phyloP scores from a whole-genome alignment of 2,329 filamentous ascomycete species.

The Ilyonectria mors-panacis region DNA sequence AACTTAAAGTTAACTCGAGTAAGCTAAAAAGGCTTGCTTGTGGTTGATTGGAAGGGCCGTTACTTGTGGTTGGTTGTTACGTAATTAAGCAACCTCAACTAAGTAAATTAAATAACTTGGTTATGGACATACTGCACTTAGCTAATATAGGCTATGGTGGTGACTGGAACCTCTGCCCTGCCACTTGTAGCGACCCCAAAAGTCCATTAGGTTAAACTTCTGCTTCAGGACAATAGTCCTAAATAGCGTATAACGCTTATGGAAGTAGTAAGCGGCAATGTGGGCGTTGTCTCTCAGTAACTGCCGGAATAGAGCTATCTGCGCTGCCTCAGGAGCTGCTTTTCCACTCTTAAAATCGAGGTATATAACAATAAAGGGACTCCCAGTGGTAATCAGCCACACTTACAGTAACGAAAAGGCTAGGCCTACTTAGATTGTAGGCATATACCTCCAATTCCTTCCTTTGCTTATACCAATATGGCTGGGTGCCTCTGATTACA shows the following conservation, averaged over 20 bases:
- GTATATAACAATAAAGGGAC: conserved; percentile 5
- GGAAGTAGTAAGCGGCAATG: conserved; percentile 12
- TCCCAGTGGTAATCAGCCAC: background rate
- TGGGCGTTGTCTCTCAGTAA: conserved; percentile 5
- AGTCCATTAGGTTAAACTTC: background rate
- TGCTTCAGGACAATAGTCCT: conserved; percentile 9
- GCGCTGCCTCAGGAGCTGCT: conserved; percentile 6
- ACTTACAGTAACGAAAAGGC: background rate
- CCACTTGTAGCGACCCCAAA: background rate
- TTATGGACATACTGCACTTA: background rate
- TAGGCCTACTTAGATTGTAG: background rate
- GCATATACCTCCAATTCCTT: conserved; percentile 10
- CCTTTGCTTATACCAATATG: conserved; percentile 14
- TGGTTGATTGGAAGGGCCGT: no score
- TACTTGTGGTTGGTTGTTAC: no score
- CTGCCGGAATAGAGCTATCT: conserved; percentile 5
- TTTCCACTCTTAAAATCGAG: background rate
- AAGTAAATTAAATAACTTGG: no score
- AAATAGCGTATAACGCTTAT: conserved; percentile 16
- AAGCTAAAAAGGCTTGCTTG: no score
- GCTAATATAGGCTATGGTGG: background rate
- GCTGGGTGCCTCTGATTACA: conserved; percentile 1
- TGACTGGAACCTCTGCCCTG: background rate
- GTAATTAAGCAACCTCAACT: no score
- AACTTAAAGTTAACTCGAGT: no score